A percentile compares a stretch with the other conserved stretches of the same genome.
These are phyloP conservation scores for Inga leiocalycina DNA, from an alignment of 306 rosid species.

Conservation along the genomic window DNA sequence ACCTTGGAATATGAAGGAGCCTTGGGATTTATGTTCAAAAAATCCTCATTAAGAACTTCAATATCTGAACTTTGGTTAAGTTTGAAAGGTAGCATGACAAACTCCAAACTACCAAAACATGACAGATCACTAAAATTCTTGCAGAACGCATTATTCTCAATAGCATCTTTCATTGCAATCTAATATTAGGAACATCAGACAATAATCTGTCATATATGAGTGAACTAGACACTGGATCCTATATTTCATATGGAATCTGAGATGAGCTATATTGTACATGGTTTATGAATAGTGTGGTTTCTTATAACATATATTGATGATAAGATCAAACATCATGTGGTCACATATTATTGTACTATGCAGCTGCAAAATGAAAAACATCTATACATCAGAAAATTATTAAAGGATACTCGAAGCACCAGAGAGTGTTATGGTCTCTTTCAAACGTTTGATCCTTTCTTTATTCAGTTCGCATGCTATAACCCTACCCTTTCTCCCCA, in stretches of 20 bases:
- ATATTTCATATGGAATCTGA: background rate
- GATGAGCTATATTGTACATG: background rate
- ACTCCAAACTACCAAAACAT: background rate
- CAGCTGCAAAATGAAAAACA: slow-evolving; percentile 29
- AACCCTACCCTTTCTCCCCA: slow-evolving; percentile 75
- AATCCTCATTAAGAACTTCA: slow-evolving; percentile 77
- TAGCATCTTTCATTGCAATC: background rate
- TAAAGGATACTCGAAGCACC: slow-evolving; percentile 87
- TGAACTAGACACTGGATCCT: background rate
- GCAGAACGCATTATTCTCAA: background rate
- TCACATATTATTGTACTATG: no score
- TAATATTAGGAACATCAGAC: slow-evolving; percentile 13
- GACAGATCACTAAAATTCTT: background rate
- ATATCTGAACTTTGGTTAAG: slow-evolving; percentile 74
- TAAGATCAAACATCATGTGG: no score
- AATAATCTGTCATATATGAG: background rate
- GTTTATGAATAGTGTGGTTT: background rate
- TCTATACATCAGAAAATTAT: background rate
- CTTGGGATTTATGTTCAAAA: slow-evolving; percentile 62
- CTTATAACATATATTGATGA: no score
- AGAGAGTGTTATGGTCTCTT: no score
- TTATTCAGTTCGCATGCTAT: slow-evolving; percentile 80
- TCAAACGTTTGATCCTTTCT: no score
- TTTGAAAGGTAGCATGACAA: slow-evolving; percentile 21
- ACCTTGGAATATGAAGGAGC: slow-evolving; percentile 78